Percentiles rank a stretch among this genome's conserved stretches.
Conservation (phyloP, 495 filamentous ascomycete genomes). For the Podospora appendiculata region DNA sequence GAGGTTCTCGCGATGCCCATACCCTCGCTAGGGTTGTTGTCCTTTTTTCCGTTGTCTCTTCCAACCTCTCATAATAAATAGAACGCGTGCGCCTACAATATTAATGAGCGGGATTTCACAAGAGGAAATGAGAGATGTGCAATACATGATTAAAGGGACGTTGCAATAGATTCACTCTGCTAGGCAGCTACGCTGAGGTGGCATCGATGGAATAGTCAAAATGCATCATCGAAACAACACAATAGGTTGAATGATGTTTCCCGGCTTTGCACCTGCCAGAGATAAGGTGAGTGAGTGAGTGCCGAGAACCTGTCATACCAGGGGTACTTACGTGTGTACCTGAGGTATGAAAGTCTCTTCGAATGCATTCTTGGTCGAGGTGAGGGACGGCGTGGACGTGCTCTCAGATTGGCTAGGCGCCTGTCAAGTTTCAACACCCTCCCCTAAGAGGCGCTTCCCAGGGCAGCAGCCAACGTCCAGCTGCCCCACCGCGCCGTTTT, state of each 20-base stretch:
- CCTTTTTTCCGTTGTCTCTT: neutral
- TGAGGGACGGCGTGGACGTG: neutral
- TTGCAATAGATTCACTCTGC: too few species aligned
- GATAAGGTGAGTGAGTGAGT: too few species aligned
- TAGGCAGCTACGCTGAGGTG: too few species aligned
- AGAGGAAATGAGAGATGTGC: too few species aligned
- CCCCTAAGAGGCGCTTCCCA: slow-evolving; percentile 5
- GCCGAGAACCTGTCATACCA: too few species aligned
- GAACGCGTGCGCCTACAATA: neutral
- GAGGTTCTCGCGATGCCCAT: slow-evolving; percentile 3
- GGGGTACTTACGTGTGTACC: neutral
- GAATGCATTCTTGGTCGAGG: slow-evolving; percentile 3
- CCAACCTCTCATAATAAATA: slow-evolving; percentile 18
- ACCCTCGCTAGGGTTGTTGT: neutral
- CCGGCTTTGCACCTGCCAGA: too few species aligned
- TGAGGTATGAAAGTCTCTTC: neutral
- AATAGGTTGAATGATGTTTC: too few species aligned
- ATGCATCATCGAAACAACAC: too few species aligned
- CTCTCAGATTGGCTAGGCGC: slow-evolving; percentile 5
- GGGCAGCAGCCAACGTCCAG: slow-evolving; percentile 1
- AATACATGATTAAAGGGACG: too few species aligned
- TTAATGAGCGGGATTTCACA: too few species aligned
- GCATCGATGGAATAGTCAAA: too few species aligned
- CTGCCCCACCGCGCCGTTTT: neutral
- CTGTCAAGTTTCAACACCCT: slow-evolving; percentile 17